phyloP scores from a whole-genome alignment of 2,329 filamentous ascomycete species.

The Berkeleyomyces rouxiae region DNA sequence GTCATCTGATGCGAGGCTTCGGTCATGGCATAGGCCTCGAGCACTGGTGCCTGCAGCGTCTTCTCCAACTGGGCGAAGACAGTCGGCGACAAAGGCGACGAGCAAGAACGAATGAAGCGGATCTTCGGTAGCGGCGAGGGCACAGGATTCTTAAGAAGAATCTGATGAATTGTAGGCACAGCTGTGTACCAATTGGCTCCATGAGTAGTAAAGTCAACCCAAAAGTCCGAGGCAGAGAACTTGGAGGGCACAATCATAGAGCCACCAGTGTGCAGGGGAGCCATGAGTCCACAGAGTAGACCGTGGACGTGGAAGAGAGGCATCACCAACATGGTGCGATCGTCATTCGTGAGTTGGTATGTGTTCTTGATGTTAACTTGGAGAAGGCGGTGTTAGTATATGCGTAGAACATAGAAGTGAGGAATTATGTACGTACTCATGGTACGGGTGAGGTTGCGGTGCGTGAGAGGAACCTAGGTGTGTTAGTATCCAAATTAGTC shows the following conservation, averaged over 20 bases:
- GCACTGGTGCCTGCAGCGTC: conserved; percentile 59
- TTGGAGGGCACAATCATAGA: conserved; percentile 63
- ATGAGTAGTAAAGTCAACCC: conserved; percentile 57
- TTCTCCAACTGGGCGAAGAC: conserved; percentile 65
- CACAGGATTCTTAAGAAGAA: conserved; percentile 56
- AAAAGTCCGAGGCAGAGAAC: conserved; percentile 74
- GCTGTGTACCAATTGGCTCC: conserved; percentile 84
- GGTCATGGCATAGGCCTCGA: conserved; percentile 88
- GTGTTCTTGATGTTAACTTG: conserved; percentile 60
- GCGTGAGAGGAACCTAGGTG: conserved; percentile 54
- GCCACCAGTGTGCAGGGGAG: conserved; percentile 57
- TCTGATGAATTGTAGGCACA: conserved; percentile 85
- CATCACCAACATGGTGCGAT: conserved; percentile 79
- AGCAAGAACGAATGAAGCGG: conserved; percentile 72
- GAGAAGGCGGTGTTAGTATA: not conserved
- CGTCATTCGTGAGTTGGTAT: conserved; percentile 51
- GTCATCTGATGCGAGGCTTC: conserved; percentile 80
- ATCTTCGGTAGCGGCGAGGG: conserved; percentile 55
- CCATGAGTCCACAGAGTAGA: conserved; percentile 67
- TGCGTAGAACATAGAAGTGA: conserved; percentile 1
- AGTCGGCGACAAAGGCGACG: conserved; percentile 62
- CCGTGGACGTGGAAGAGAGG: conserved; percentile 83
- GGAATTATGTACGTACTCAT: conserved; percentile 41
- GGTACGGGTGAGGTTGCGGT: conserved; percentile 63
- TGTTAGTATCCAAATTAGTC: conserved; percentile 12